phyloP scores from a whole-genome alignment of 257 asterid species.

The Schizonepeta tenuifolia region DNA sequence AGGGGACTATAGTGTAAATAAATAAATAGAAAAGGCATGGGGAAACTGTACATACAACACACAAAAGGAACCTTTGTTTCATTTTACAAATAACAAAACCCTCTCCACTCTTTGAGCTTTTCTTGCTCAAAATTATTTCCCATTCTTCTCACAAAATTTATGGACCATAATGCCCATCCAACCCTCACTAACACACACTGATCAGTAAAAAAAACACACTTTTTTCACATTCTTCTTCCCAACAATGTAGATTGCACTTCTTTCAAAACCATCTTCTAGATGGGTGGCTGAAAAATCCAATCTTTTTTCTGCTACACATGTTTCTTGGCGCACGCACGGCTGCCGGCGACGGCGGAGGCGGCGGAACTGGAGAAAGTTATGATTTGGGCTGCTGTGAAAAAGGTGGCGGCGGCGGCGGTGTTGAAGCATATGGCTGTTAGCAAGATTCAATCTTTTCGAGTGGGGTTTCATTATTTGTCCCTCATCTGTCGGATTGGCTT shows the following conservation, averaged over 20 bases:
- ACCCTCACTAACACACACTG: background rate
- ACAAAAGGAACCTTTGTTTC: too few relatives aligned
- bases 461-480: slow-evolving; percentile 34
- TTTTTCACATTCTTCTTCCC: background rate
- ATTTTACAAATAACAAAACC: background rate
- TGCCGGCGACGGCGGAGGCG: slow-evolving; percentile 8
- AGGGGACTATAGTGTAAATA: too few relatives aligned
- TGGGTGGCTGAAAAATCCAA: background rate
- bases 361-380: slow-evolving; percentile 3
- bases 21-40: too few relatives aligned
- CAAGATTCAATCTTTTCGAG: slow-evolving; percentile 33
- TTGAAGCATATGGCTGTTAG: slow-evolving; percentile 14
- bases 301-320: slow-evolving; percentile 4
- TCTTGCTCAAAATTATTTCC: background rate
- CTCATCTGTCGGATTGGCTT: slow-evolving; percentile 34
- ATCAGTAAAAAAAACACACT: background rate
- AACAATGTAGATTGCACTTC: background rate
- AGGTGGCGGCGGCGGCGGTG: background rate
- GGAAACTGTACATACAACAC: too few relatives aligned
- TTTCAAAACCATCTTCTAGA: background rate
- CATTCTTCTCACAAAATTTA: too few relatives aligned
- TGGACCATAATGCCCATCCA: background rate
- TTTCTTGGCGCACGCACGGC: background rate
- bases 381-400: slow-evolving; percentile 7
- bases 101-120: background rate